A percentile compares a stretch with the other conserved stretches of the same genome.
Conservation (phyloP, 2,329 filamentous ascomycete species). For the Trichophyton benhamiae region DNA sequence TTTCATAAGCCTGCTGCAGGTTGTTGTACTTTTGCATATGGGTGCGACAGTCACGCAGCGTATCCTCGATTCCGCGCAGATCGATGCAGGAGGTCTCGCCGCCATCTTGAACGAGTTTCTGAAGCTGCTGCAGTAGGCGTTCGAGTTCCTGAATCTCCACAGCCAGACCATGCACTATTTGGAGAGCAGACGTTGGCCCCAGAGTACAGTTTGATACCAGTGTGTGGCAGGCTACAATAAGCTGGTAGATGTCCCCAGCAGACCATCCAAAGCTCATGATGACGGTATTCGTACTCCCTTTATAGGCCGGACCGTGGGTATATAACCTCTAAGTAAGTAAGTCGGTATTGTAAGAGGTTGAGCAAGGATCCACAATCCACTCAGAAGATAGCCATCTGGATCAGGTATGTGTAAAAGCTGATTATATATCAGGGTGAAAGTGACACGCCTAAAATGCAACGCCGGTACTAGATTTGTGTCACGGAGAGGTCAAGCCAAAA, state of each 20-base stretch:
- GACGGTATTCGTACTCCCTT: neutral
- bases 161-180: slow-evolving; percentile 5
- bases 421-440: neutral
- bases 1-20: neutral
- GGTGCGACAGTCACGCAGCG: slow-evolving; percentile 7
- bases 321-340: neutral
- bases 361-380: neutral
- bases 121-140: slow-evolving; percentile 8
- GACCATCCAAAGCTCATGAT: slow-evolving; percentile 15
- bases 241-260: slow-evolving; percentile 11
- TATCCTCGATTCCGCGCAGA: slow-evolving; percentile 10
- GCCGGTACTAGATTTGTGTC: neutral
- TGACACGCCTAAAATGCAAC: too few species aligned
- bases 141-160: slow-evolving; percentile 11
- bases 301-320: neutral
- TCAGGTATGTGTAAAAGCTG: neutral
- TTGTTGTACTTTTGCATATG: slow-evolving; percentile 9
- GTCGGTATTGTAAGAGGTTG: neutral
- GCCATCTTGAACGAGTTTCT: slow-evolving; percentile 7
- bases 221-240: slow-evolving; percentile 11
- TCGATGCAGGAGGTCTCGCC: slow-evolving; percentile 10
- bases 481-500: neutral
- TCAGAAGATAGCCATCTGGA: neutral
- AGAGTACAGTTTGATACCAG: slow-evolving; percentile 11
- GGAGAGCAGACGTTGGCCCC: slow-evolving; percentile 10